Evolutionary conservation across 2,329 filamentous ascomycete genomes (phyloP).

Genomic region (Ascochyta lentis): DNA sequence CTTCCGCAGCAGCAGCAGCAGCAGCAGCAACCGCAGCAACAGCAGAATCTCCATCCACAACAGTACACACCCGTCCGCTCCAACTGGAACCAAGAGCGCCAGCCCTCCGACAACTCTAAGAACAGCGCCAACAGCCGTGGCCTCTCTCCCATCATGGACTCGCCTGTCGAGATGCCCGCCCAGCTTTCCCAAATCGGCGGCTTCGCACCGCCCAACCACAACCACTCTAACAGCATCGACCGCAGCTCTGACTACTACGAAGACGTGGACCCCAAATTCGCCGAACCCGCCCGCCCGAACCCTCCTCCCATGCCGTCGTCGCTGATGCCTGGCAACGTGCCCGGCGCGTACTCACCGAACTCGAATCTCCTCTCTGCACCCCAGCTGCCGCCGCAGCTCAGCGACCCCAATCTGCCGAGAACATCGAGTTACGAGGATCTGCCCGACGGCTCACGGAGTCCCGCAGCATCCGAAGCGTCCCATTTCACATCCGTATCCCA

Average conservation of each 20-base stretch:
- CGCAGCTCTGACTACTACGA: conserved; percentile 76
- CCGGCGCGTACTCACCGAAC: conserved; percentile 45
- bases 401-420: conserved; percentile 46
- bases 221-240: conserved; percentile 23
- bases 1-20: conserved; percentile 2
- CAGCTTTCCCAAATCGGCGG: conserved; percentile 36
- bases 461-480: conserved; percentile 75
- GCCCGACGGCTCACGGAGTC: conserved; percentile 70
- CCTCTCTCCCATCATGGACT: conserved; percentile 50
- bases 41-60: conserved; percentile 32
- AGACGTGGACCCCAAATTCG: conserved; percentile 90
- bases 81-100: conserved; percentile 48
- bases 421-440: conserved; percentile 68
- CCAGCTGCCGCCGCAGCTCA: conserved; percentile 15
- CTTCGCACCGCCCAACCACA: conserved; percentile 25
- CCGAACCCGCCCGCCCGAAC: conserved; percentile 52
- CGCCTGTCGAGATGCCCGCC: conserved; percentile 44
- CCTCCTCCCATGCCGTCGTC: conserved; percentile 42
- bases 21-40: conserved; percentile 26
- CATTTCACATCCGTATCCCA: conserved; percentile 92
- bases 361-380: conserved; percentile 33
- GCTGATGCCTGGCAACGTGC: conserved; percentile 34
- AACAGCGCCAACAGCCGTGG: conserved; percentile 43
- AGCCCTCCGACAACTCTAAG: conserved; percentile 33
- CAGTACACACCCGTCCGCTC: conserved; percentile 57